Conservation (phyloP, 2,329 filamentous ascomycete species). For the Stachybotrys chlorohalonatus region DNA sequence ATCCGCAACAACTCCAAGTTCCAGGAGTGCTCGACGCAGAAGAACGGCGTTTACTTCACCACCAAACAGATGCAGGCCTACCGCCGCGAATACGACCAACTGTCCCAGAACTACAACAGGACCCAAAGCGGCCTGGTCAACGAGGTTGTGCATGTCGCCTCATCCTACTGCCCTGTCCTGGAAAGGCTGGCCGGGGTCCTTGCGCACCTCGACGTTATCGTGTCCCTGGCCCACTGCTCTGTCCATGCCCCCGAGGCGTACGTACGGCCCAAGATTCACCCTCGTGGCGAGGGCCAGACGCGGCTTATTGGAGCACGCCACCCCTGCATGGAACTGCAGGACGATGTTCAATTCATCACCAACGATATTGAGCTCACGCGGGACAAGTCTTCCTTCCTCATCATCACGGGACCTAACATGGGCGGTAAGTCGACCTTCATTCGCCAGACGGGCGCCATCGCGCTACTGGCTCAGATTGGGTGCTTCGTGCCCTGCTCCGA, state of each 20-base stretch:
- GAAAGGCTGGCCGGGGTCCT: slow-evolving; percentile 83
- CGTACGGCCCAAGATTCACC: slow-evolving; percentile 81
- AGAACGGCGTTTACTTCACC: slow-evolving; percentile 98
- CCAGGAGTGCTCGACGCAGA: slow-evolving; percentile 93
- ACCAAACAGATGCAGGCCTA: slow-evolving; percentile 71
- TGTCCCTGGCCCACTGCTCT: slow-evolving; percentile 86
- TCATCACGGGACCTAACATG: slow-evolving; percentile 98
- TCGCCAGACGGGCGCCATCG: slow-evolving; percentile 91
- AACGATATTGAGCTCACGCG: slow-evolving; percentile 83
- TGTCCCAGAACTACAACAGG: slow-evolving; percentile 89
- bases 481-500: slow-evolving; percentile 90
- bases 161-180: slow-evolving; percentile 88
- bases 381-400: slow-evolving; percentile 77
- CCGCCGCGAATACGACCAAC: slow-evolving; percentile 85
- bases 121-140: slow-evolving; percentile 85
- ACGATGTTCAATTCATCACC: slow-evolving; percentile 96
- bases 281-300: slow-evolving; percentile 79
- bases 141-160: slow-evolving; percentile 87
- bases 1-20: slow-evolving; percentile 89
- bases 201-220: slow-evolving; percentile 89
- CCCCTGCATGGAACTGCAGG: slow-evolving; percentile 97
- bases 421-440: slow-evolving; percentile 98
- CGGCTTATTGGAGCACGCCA: slow-evolving; percentile 88
- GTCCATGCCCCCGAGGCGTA: slow-evolving; percentile 90
- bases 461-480: slow-evolving; percentile 92